Percentiles rank a stretch among this genome's conserved stretches.
phyloP scores from a whole-genome alignment of 2,329 filamentous ascomycete species.

The Hypoxylon sp. region DNA sequence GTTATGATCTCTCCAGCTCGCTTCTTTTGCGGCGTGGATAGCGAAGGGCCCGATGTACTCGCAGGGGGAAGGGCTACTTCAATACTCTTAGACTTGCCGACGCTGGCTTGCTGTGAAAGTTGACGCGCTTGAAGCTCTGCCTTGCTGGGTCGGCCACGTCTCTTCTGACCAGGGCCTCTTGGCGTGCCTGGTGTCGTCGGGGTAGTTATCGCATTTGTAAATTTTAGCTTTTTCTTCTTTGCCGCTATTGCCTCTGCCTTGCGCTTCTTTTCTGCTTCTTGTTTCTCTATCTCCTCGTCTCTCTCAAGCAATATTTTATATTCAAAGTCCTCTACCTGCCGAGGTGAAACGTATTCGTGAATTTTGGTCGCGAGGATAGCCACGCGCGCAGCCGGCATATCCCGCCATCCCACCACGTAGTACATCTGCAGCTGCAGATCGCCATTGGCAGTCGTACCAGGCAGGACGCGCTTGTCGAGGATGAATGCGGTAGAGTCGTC shows the following conservation, averaged over 20 bases:
- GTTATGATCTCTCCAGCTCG: conserved; percentile 29
- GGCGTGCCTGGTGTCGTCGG: conserved; percentile 22
- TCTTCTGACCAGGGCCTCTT: conserved; percentile 32
- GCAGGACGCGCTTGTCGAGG: conserved; percentile 66
- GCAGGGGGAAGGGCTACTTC: conserved; percentile 52
- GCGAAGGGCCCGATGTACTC: conserved; percentile 55
- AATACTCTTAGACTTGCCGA: conserved; percentile 45
- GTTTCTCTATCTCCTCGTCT: conserved; percentile 57
- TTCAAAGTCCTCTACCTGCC: conserved; percentile 71
- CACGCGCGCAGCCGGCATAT: conserved; percentile 65
- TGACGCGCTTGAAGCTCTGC: conserved; percentile 48
- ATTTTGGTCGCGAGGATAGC: conserved; percentile 64
- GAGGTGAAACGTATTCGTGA: conserved; percentile 72
- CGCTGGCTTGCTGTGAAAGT: conserved; percentile 45
- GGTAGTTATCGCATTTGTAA: conserved; percentile 20
- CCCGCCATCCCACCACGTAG: conserved; percentile 70
- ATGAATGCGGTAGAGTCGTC: conserved; percentile 72
- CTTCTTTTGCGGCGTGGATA: conserved; percentile 60
- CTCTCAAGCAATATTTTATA: conserved; percentile 61
- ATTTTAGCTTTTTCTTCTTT: conserved; percentile 32
- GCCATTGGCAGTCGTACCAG: conserved; percentile 51
- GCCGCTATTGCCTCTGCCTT: conserved; percentile 44
- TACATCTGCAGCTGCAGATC: conserved; percentile 61
- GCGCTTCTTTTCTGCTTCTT: conserved; percentile 47
- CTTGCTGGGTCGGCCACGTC: conserved; percentile 52